A percentile compares a stretch with the other conserved stretches of the same genome.
phyloP scores from a whole-genome alignment of 305 asterid genomes.

The Fraxinus greggii region DNA sequence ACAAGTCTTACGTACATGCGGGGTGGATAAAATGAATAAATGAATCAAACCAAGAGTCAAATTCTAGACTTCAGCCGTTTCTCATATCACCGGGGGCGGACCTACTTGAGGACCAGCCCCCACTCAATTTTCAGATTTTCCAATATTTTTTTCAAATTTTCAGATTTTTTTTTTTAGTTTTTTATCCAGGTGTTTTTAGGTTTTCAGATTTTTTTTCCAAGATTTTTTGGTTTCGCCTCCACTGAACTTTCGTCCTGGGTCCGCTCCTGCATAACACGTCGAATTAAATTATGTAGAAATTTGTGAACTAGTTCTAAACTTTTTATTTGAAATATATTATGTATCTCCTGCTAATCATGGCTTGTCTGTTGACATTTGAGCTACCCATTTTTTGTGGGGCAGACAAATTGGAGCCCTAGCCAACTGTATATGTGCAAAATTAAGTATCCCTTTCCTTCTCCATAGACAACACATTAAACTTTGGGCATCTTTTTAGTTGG shows the following conservation, averaged over 20 bases:
- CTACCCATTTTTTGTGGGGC: constrained; percentile 49
- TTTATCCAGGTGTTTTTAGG: too few relatives aligned
- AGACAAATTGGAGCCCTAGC: constrained; percentile 46
- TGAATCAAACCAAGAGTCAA: background rate
- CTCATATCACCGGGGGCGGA: background rate
- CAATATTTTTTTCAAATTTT: too few relatives aligned
- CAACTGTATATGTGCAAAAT: constrained; percentile 44
- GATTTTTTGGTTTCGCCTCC: too few relatives aligned
- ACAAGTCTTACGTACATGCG: background rate
- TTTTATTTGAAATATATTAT: background rate
- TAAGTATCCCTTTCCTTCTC: constrained; percentile 2
- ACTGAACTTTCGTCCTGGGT: too few relatives aligned
- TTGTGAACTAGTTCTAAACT: constrained; percentile 7
- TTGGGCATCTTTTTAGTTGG: constrained; percentile 46
- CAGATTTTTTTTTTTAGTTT: too few relatives aligned
- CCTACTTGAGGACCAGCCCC: too few relatives aligned
- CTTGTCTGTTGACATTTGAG: constrained; percentile 41
- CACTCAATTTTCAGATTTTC: too few relatives aligned
- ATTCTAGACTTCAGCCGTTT: background rate
- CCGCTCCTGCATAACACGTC: background rate
- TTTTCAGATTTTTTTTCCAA: too few relatives aligned
- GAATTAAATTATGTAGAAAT: background rate
- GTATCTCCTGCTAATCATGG: constrained; percentile 41
- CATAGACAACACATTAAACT: constrained; percentile 21
- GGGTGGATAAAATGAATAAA: background rate